These are phyloP conservation scores for Tulasnella calospora DNA, from an alignment of 768 basidiomycete genomes.

Conservation along the genomic window DNA sequence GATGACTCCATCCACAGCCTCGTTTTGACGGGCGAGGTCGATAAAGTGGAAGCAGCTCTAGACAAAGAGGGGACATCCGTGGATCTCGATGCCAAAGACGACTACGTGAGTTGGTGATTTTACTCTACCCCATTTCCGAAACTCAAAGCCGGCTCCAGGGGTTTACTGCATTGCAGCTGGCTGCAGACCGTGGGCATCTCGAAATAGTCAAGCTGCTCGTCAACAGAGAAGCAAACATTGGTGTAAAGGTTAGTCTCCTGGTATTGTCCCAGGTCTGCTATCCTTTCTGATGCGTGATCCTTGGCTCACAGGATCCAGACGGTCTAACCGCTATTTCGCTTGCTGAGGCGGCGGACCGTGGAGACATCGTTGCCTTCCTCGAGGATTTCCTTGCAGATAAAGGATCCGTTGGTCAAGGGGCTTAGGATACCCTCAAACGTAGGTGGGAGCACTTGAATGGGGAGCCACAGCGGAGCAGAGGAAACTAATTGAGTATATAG, in stretches of 20 bases:
- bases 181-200: slow-evolving; percentile 71
- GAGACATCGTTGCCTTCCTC: slow-evolving; percentile 45
- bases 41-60: slow-evolving; percentile 42
- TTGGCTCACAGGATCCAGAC: slow-evolving; percentile 55
- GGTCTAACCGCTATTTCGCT: slow-evolving; percentile 56
- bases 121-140: neutral
- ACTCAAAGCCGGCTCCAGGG: slow-evolving; percentile 48
- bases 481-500: too few species aligned
- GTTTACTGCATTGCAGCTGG: slow-evolving; percentile 81
- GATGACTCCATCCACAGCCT: slow-evolving; percentile 52
- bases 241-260: slow-evolving; percentile 51
- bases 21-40: slow-evolving; percentile 55
- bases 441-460: neutral
- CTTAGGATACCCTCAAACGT: neutral
- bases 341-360: slow-evolving; percentile 54
- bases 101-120: slow-evolving; percentile 53
- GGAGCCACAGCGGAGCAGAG: neutral
- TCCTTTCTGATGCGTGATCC: slow-evolving; percentile 10
- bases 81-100: slow-evolving; percentile 60
- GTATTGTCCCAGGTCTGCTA: slow-evolving; percentile 14
- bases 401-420: slow-evolving; percentile 15
- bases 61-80: slow-evolving; percentile 34
- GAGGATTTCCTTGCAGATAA: slow-evolving; percentile 25
- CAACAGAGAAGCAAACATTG: slow-evolving; percentile 56
- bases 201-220: slow-evolving; percentile 56